Base-by-base conservation (phyloP, 2,329 filamentous ascomycete genomes). In the Exophiala xenobiotica region DNA sequence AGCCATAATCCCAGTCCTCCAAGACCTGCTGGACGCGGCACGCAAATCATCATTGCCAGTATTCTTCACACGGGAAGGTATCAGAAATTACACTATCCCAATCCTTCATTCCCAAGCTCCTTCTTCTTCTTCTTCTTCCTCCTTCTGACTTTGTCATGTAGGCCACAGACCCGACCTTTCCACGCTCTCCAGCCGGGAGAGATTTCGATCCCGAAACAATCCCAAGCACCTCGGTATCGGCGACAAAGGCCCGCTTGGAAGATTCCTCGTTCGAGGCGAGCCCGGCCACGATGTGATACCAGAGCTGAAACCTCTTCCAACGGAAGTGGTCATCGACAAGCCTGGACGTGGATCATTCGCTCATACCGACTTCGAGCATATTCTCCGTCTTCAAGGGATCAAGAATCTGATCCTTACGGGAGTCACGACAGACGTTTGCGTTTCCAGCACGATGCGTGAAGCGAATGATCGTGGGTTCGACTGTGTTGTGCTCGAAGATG, bases 191-290 rank as follows among this genome's bases (percentile, higher is more conserved):
- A 68, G 70, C 8, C 69, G 81, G n/a, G 81, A 84, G 61, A 64
- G 64, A 1, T 75, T 74, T 43, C 74, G 81, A 3, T 80, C 76
- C 33, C 69, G 69, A 9, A 78, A 82, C 50, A 80, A 80, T 56
- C 58, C 70, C 3, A 71, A 72, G 0, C 70, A 73, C 6, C 59
- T 78, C n/a, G 76, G 76, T 0, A 81, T 83, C 39, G 75, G 73
- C 3, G 72, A 74, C 8, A 65, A 55, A 11, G 80, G 81, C 0
- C 80, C 80, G 1, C 64, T 83, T 38, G 81, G 81, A 1, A 75
- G 77, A n/a, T 71, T 83, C 2, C 67, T 85, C 3, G 69, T 84
- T 19, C 75, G 80, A 16, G 81, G 81, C 1, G 77, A 83, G 59
- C 61, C 68, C 18, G 81, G 81, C 1, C 80, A 83, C 60, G 79